These are phyloP conservation scores for Tripterygium wilfordii DNA, from an alignment of 177 flowering plant genomes.

Conservation along the genomic window DNA sequence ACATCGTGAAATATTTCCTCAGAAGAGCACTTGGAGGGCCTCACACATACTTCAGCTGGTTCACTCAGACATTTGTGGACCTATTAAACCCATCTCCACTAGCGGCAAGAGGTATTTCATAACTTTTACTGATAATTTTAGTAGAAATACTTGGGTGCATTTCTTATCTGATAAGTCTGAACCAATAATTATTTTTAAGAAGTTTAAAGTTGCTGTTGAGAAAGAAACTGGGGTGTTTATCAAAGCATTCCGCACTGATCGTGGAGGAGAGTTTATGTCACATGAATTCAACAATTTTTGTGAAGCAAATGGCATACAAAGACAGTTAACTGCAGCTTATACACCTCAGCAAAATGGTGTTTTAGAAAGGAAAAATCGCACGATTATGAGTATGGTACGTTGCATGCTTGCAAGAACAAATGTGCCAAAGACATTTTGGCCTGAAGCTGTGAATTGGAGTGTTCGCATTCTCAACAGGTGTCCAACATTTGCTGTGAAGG, in stretches of 20 bases:
- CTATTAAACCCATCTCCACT: no score
- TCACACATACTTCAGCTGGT: no score
- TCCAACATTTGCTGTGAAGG: no score
- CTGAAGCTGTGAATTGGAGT: conserved; percentile 2
- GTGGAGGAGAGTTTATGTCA: neutral
- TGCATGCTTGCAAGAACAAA: neutral
- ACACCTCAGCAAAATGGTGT: conserved; percentile 4
- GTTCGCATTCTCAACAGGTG: no score
- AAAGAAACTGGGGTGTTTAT: neutral
- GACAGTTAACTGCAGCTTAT: neutral
- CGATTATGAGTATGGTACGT: conserved; percentile 1
- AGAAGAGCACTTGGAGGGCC: no score
- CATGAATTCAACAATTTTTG: neutral
- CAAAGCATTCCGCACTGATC: neutral
- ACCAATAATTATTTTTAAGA: no score
- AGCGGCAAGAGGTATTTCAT: no score
- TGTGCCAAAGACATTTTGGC: neutral
- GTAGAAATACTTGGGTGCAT: no score
- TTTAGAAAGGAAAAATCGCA: neutral
- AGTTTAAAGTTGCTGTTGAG: neutral
- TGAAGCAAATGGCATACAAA: neutral
- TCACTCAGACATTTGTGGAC: no score
- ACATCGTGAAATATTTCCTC: no score
- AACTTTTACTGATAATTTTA: no score
- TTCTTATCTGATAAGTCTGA: no score